Evolutionary conservation across 2,329 filamentous ascomycete species (phyloP), one percentile per base, ranked within the genome.

Genomic region (Beauveria australis): DNA sequence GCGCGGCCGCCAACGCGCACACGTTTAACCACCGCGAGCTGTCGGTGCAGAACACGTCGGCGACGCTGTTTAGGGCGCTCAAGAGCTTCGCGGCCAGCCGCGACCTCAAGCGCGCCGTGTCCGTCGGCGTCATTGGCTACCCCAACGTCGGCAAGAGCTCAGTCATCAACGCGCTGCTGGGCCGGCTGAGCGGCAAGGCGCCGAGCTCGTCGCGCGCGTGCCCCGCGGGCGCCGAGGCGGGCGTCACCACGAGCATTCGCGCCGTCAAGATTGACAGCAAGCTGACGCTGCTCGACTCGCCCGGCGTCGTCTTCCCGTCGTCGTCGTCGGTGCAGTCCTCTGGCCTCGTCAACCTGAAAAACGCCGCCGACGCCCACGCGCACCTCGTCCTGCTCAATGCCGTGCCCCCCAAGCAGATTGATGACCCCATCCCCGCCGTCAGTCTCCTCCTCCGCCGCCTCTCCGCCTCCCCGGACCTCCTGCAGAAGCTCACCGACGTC

Each of bases 61-160:
- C 89, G 58, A 87, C 91, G 0, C 84, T 97, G 10, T 92, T 97
- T 80, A 90, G 88, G 68, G 90, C 92, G 1, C 84, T 97, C 63
- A 97, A 97, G 79, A 88, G 90, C 48, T 97, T 89, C 71, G 90
- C 92, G 10, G 88, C 90, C 61, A 84, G 83, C 63, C 89, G 89
- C 68, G 88, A 95, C 72, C 79, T 97, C 66, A 96, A 96, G 81
- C 88, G 92, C 60, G 88, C 92, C 58, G 86, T 96, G 68, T 92
- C 90, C 22, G 92, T 97, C 63, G 92, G 92, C 65, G 90, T 97
- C 64, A 95, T 97, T 67, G 92, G 92, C 30, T 97, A 96, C 74
- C 92, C 92, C 68, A 97, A 97, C 72, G 92, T 96, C 62, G 92
- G 92, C 72, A 97, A 97, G 79, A 96, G 91, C 30, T 96, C 92